These are phyloP conservation scores for Chenopodium quinoa DNA, from an alignment of 148 eudicot species.

Conservation along the genomic window DNA sequence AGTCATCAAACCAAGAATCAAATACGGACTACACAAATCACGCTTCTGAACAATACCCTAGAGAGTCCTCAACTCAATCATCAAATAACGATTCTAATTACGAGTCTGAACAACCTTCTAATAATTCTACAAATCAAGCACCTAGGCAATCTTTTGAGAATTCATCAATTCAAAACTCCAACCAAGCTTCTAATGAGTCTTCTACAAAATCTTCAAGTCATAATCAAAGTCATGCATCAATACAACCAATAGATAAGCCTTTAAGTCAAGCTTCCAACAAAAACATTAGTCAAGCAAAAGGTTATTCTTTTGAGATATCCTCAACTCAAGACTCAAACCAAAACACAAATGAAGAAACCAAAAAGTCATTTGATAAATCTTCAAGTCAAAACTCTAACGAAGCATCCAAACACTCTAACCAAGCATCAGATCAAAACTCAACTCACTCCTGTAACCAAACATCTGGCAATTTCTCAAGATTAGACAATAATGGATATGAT, in stretches of 20 bases:
- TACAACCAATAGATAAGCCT: neutral
- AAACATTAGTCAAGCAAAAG: neutral
- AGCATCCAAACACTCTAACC: neutral
- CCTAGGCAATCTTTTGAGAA: no score
- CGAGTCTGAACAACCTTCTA: no score
- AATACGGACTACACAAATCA: no score
- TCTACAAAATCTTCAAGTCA: no score
- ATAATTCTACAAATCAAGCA: no score
- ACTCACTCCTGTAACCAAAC: neutral
- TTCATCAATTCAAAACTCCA: no score
- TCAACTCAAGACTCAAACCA: neutral
- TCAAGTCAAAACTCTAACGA: neutral
- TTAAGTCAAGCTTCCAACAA: neutral
- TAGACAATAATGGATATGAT: no score
- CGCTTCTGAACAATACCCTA: no score
- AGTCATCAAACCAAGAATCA: neutral
- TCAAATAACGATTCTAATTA: no score
- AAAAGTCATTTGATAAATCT: neutral
- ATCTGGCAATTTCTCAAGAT: neutral
- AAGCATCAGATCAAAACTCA: neutral
- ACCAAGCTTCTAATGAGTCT: no score
- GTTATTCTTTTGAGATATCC: neutral
- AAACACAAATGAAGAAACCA: neutral
- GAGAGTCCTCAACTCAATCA: no score
- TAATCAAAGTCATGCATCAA: neutral